Conservation (phyloP, 2,329 filamentous ascomycete species). For the Cordyceps cateniannulata region DNA sequence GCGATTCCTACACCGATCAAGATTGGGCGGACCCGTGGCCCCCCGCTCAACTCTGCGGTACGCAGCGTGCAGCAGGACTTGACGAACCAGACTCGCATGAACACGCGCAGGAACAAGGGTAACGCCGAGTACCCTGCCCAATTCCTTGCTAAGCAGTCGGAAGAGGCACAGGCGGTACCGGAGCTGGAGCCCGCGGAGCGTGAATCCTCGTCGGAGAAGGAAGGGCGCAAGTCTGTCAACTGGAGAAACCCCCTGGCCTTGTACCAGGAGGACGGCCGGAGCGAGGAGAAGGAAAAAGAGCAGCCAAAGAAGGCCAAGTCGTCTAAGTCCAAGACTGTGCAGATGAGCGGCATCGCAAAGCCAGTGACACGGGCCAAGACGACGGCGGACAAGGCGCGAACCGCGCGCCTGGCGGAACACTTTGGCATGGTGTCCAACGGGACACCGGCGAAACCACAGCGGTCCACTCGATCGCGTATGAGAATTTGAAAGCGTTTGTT, state of each 20-base stretch:
- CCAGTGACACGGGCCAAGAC: constrained; percentile 15
- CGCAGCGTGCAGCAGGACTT: constrained; percentile 28
- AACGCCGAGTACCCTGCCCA: constrained; percentile 29
- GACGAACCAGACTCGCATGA: constrained; percentile 23
- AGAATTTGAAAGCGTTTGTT: constrained; percentile 1
- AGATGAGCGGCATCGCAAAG: constrained; percentile 25
- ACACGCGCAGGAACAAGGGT: constrained; percentile 31
- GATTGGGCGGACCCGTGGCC: constrained; percentile 20
- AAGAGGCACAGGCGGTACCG: constrained; percentile 15
- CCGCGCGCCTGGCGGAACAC: constrained; percentile 24
- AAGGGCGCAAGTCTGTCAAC: constrained; percentile 25
- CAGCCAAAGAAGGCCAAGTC: constrained; percentile 8
- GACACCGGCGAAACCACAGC: constrained; percentile 25
- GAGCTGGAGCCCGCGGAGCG: constrained; percentile 18
- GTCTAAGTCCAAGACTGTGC: constrained; percentile 7
- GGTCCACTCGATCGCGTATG: constrained; percentile 10
- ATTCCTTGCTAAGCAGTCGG: constrained; percentile 25
- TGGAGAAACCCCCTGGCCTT: constrained; percentile 29
- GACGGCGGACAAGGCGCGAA: constrained; percentile 21
- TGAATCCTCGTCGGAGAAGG: constrained; percentile 14
- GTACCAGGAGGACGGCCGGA: constrained; percentile 18
- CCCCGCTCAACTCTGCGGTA: constrained; percentile 19
- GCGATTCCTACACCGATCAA: constrained; percentile 30
- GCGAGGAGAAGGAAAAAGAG: constrained; percentile 21
- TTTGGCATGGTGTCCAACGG: constrained; percentile 29